These are phyloP conservation scores for Mycotypha africana DNA, from an alignment of 371 early-diverging fungal species.

Conservation along the genomic window DNA sequence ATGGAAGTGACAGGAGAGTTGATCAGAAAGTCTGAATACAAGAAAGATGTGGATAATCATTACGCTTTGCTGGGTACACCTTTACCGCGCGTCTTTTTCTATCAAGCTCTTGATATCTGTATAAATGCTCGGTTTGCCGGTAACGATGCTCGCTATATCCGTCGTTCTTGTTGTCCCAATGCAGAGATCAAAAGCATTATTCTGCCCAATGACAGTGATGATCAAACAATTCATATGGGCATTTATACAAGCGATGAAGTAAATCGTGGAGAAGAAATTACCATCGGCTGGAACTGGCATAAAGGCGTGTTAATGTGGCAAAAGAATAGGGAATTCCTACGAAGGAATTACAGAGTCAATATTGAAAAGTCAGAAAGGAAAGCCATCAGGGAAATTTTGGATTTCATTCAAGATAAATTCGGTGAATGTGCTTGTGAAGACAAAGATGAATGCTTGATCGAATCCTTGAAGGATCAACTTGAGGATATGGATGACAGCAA, in stretches of 20 bases:
- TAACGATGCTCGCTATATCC: slow-evolving; percentile 63
- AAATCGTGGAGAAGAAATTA: slow-evolving; percentile 67
- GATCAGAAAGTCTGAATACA: slow-evolving; percentile 61
- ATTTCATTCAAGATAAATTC: slow-evolving; percentile 18
- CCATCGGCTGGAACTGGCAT: slow-evolving; percentile 72
- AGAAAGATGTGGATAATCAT: slow-evolving; percentile 52
- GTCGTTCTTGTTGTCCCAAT: slow-evolving; percentile 73
- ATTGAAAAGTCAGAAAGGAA: slow-evolving; percentile 2
- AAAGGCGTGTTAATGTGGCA: slow-evolving; percentile 42
- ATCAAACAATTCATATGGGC: slow-evolving; percentile 59
- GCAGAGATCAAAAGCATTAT: slow-evolving; percentile 63
- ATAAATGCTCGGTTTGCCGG: slow-evolving; percentile 74
- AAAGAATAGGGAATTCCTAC: slow-evolving; percentile 28
- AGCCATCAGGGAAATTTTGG: slow-evolving; percentile 31
- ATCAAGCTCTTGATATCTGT: slow-evolving; percentile 64
- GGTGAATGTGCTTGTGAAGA: slow-evolving; percentile 45
- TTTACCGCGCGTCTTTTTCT: slow-evolving; percentile 67
- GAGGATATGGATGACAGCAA: not conserved
- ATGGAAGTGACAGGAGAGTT: slow-evolving; percentile 74
- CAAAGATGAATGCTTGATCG: slow-evolving; percentile 33
- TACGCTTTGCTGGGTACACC: slow-evolving; percentile 57
- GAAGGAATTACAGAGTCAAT: slow-evolving; percentile 23
- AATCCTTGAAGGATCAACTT: slow-evolving; percentile 20
- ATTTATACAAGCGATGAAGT: slow-evolving; percentile 62
- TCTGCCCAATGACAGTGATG: slow-evolving; percentile 38